These are phyloP conservation scores for Paecilomyces variotii DNA, from an alignment of 2,329 filamentous ascomycete species.

Conservation along the genomic window DNA sequence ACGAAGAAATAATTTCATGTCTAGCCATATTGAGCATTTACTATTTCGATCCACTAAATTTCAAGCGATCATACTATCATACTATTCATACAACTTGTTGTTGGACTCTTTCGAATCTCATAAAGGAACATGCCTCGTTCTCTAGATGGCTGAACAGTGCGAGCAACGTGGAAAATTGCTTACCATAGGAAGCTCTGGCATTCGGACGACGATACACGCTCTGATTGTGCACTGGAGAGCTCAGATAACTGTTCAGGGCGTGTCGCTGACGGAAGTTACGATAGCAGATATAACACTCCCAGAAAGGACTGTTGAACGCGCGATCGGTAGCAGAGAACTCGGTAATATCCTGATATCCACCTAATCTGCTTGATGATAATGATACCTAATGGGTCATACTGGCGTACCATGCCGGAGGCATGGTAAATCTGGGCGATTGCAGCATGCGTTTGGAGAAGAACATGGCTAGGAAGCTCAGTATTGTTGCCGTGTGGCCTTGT, in stretches of 20 bases:
- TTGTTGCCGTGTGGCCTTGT: no score
- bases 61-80: not conserved
- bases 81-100: slow-evolving; percentile 2
- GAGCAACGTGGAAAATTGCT: slow-evolving; percentile 33
- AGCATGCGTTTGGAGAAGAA: slow-evolving; percentile 42
- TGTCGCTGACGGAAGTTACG: slow-evolving; percentile 29
- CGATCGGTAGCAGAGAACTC: slow-evolving; percentile 30
- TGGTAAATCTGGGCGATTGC: slow-evolving; percentile 36
- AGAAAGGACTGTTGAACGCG: slow-evolving; percentile 41
- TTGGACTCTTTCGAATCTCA: slow-evolving; percentile 36
- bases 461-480: no score
- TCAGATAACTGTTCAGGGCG: slow-evolving; percentile 46
- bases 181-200: slow-evolving; percentile 18
- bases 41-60: not conserved
- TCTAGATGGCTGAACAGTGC: slow-evolving; percentile 39
- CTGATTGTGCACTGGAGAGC: slow-evolving; percentile 45
- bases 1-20: no score
- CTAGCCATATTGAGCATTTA: no score
- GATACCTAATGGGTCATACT: slow-evolving; percentile 39
- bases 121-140: slow-evolving; percentile 35
- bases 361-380: slow-evolving; percentile 48
- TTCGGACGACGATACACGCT: slow-evolving; percentile 40
- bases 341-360: slow-evolving; percentile 27
- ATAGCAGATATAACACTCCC: slow-evolving; percentile 50
- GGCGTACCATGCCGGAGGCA: slow-evolving; percentile 39